Base-by-base conservation (phyloP, 441 rosid genomes). In the Adansonia rubrostipa region DNA sequence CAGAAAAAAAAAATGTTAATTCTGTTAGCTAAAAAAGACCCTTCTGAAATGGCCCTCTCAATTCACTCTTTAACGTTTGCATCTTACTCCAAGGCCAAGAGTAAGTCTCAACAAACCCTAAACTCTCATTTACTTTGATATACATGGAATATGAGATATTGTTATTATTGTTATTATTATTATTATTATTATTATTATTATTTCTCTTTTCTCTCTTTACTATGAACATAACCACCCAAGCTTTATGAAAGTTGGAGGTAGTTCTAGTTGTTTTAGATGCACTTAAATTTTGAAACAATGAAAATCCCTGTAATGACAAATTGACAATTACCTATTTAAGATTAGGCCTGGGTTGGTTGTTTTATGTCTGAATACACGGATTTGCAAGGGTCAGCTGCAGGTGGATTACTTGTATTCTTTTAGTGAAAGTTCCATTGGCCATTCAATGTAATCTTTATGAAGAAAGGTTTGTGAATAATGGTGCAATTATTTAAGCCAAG, bases 11-110 rank as follows among this genome's bases (percentile, higher is more conserved):
- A 28, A 28, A 28, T 28, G 72, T n/a, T 51, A 64, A 8, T 48
- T 70, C 58, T 22, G 48, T 63, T 61, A 68, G 78, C 71, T 2
- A 74, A 20, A 45, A 66, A 65, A 28, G 56, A 3, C 57, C 65
- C 77, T 44, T 65, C 58, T 65, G 53, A 45, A 71, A 88, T 89
- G 95, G 93, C 86, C 83, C 85, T 87, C 80, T 83, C 85, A 24
- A 24, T 87, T 33, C 90, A 53, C 58, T 73, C 82, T 66, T 65
- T 82, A 54, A 81, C 85, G 7, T 74, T 82, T 67, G 76, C 83
- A 33, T 81, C 86, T 65, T 79, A 82, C 40, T 66, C 68, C 78
- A 79, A 74, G 47, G 17, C 33, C 33, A 28, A 28, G 33, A 1
- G 91, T 88, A 84, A 82, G 92, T 69, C 53, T 13, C 57, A 28